These are phyloP conservation scores for Taxillus chinensis DNA, from an alignment of 164 flowering plant species.

Conservation along the genomic window DNA sequence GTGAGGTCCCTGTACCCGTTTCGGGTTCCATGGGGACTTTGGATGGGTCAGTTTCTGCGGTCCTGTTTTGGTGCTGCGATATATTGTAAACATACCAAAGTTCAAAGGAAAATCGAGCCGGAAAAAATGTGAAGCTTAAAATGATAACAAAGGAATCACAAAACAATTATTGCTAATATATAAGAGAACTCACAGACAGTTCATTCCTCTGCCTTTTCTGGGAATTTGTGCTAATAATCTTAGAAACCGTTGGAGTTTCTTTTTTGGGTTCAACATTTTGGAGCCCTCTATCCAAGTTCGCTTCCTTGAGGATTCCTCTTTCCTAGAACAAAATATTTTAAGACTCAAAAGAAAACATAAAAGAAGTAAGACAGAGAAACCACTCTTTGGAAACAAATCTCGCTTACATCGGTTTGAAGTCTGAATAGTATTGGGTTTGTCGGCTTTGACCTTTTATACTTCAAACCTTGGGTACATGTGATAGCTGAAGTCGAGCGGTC, in stretches of 20 bases:
- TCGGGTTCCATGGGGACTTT: constrained; percentile 15
- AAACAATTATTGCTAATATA: no score
- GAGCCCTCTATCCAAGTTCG: constrained; percentile 49
- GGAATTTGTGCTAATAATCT: constrained; percentile 9
- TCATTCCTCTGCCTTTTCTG: constrained; percentile 19
- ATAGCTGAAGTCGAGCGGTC: constrained; percentile 17
- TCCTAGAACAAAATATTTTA: constrained; percentile 34
- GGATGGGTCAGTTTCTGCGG: constrained; percentile 6
- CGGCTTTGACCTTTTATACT: constrained; percentile 48
- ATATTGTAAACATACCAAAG: not conserved
- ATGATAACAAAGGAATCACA: no score
- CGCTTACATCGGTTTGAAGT: constrained; percentile 75
- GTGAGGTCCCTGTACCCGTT: constrained; percentile 4
- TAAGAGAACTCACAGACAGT: constrained; percentile 16
- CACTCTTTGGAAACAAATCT: not conserved
- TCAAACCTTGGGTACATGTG: constrained; percentile 25
- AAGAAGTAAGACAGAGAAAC: not conserved
- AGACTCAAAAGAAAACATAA: no score
- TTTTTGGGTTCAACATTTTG: constrained; percentile 18
- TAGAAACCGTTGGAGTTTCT: constrained; percentile 16
- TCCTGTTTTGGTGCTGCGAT: constrained; percentile 15
- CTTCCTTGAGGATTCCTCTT: constrained; percentile 74
- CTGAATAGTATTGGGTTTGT: constrained; percentile 88
- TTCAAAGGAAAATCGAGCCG: no score
- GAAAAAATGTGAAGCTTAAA: no score